These are phyloP conservation scores for Gautieria morchelliformis DNA, from an alignment of 768 basidiomycete genomes.

Conservation along the genomic window DNA sequence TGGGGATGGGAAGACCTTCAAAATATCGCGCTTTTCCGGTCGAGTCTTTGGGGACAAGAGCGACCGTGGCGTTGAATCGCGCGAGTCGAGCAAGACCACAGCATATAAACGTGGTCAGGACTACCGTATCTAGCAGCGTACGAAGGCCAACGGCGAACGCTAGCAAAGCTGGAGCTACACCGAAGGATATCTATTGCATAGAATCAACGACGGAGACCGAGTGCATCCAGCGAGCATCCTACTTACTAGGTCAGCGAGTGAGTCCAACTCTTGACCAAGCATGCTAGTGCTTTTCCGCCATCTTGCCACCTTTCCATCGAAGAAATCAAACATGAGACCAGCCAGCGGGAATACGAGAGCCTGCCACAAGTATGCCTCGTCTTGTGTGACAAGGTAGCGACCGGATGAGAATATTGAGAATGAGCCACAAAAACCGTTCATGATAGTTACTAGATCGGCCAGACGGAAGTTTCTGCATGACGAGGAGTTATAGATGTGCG, in stretches of 20 bases:
- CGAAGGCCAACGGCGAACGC: slow-evolving; percentile 87
- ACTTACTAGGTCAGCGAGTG: slow-evolving; percentile 86
- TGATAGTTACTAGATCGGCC: slow-evolving; percentile 95
- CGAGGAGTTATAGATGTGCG: slow-evolving; percentile 5
- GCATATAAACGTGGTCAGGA: slow-evolving; percentile 86
- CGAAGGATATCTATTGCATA: slow-evolving; percentile 78
- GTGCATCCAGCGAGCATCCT: background rate
- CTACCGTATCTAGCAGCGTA: slow-evolving; percentile 82
- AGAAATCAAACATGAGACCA: slow-evolving; percentile 94
- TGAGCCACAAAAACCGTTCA: slow-evolving; percentile 97
- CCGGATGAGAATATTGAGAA: slow-evolving; percentile 92
- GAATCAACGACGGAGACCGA: slow-evolving; percentile 2
- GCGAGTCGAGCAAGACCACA: slow-evolving; percentile 94
- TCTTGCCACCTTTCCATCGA: slow-evolving; percentile 95
- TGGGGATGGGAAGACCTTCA: slow-evolving; percentile 95
- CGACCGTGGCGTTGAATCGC: slow-evolving; percentile 97
- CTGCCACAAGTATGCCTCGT: slow-evolving; percentile 71
- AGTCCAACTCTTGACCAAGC: slow-evolving; percentile 96
- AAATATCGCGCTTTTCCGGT: slow-evolving; percentile 90
- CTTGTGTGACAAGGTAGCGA: slow-evolving; percentile 73
- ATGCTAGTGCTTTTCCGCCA: slow-evolving; percentile 95
- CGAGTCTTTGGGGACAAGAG: slow-evolving; percentile 78
- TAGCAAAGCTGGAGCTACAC: slow-evolving; percentile 90
- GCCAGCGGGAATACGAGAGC: slow-evolving; percentile 86
- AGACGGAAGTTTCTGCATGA: slow-evolving; percentile 83